phyloP scores from a whole-genome alignment of 768 basidiomycete genomes.

The Panaeolus papilionaceus region DNA sequence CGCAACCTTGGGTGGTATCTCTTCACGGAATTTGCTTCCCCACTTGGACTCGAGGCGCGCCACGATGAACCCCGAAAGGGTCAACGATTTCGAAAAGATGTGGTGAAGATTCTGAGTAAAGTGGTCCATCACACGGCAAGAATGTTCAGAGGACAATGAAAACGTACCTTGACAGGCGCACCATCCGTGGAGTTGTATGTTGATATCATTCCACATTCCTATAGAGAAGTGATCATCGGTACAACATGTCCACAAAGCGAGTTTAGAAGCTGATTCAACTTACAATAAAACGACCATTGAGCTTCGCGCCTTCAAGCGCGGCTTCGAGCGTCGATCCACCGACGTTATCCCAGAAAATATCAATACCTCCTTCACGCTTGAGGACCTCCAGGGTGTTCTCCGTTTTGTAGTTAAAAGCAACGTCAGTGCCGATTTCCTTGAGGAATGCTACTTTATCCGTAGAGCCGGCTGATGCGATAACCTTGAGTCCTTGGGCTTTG shows the following conservation, averaged over 20 bases:
- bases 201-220: constrained; percentile 49
- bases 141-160: neutral
- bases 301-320: constrained; percentile 52
- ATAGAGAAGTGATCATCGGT: no score
- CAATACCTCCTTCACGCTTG: constrained; percentile 56
- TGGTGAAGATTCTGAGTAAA: constrained; percentile 42
- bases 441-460: constrained; percentile 74
- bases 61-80: constrained; percentile 46
- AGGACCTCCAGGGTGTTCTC: constrained; percentile 56
- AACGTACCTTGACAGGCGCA: constrained; percentile 25
- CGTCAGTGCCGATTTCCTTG: constrained; percentile 65
- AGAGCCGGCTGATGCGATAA: constrained; percentile 74
- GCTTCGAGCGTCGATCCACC: constrained; percentile 65
- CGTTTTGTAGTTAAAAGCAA: constrained; percentile 79
- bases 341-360: constrained; percentile 65
- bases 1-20: constrained; percentile 46
- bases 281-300: constrained; percentile 57
- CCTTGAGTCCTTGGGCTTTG: constrained; percentile 58
- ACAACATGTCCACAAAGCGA: neutral
- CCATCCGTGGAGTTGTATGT: constrained; percentile 38
- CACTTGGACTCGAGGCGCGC: constrained; percentile 39
- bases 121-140: neutral
- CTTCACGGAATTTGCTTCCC: constrained; percentile 45
- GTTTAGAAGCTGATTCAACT: constrained; percentile 21
- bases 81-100: constrained; percentile 48